Conservation (phyloP, 2,329 filamentous ascomycete genomes). For the Moelleriella libera region DNA sequence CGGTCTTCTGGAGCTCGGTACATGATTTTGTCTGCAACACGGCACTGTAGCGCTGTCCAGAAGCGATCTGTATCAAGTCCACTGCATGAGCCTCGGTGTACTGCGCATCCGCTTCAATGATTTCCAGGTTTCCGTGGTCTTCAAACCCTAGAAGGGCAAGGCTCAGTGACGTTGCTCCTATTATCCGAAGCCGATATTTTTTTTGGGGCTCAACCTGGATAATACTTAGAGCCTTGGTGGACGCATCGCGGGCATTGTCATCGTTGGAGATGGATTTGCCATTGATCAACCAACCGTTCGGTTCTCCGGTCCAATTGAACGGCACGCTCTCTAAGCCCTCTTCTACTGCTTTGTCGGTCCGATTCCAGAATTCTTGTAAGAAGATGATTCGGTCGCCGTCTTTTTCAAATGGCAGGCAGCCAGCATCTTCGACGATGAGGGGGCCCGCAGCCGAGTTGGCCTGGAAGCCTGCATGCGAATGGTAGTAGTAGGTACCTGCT, state of each 20-base stretch:
- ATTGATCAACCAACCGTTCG: slow-evolving; percentile 2
- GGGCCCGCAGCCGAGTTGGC: slow-evolving; percentile 9
- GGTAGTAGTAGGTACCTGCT: slow-evolving; percentile 54
- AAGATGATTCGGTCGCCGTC: slow-evolving; percentile 1
- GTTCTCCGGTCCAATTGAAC: slow-evolving; percentile 3
- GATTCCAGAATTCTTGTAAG: slow-evolving; percentile 1
- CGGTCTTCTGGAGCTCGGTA: slow-evolving; percentile 3
- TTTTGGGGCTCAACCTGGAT: slow-evolving; percentile 1
- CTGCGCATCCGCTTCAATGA: slow-evolving; percentile 45
- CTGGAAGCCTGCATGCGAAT: slow-evolving; percentile 52
- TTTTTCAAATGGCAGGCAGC: background rate
- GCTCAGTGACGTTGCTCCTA: background rate
- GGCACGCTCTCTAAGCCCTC: background rate
- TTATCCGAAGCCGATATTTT: background rate
- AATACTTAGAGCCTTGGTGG: background rate
- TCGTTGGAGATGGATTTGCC: slow-evolving; percentile 1
- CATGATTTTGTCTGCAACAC: slow-evolving; percentile 3
- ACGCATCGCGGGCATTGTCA: background rate
- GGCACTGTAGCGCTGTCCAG: slow-evolving; percentile 29
- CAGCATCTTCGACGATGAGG: slow-evolving; percentile 1
- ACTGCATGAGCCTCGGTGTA: slow-evolving; percentile 31
- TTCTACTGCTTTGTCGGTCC: background rate
- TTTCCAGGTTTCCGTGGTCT: slow-evolving; percentile 35
- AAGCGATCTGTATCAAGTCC: slow-evolving; percentile 37
- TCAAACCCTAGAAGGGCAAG: slow-evolving; percentile 40